Conservation (phyloP, 495 filamentous ascomycete genomes). For the Xylaria scruposa region DNA sequence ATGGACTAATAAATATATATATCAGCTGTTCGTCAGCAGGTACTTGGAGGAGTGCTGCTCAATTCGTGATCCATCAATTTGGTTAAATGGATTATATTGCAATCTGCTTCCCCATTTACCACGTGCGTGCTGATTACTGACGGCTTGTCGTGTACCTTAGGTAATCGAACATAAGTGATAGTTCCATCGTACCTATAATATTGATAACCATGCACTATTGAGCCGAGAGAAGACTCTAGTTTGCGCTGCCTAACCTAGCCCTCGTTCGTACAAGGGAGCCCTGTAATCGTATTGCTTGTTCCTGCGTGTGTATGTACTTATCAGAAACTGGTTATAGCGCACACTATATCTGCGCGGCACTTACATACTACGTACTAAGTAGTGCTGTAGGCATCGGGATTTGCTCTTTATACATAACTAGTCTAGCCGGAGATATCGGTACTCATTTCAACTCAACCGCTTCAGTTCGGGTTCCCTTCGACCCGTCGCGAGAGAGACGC, state of each 20-base stretch:
- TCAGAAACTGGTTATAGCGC: not conserved
- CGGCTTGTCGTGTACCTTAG: not conserved
- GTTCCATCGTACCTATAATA: slow-evolving; percentile 14
- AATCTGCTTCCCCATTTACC: not conserved
- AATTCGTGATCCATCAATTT: slow-evolving; percentile 13
- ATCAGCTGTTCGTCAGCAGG: slow-evolving; percentile 4
- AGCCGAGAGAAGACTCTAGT: slow-evolving; percentile 2
- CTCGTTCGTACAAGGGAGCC: not conserved
- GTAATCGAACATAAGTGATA: not conserved
- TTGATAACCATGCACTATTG: not conserved
- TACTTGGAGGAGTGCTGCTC: not conserved
- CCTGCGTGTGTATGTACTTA: not conserved
- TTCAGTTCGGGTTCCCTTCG: slow-evolving; percentile 2
- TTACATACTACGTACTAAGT: not conserved
- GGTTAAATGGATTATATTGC: not conserved
- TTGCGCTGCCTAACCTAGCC: not conserved
- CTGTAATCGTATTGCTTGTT: not conserved
- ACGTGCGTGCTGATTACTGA: not conserved
- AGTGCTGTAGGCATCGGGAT: not conserved
- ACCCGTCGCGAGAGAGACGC: slow-evolving; percentile 6
- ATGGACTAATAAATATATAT: not conserved
- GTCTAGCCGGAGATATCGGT: slow-evolving; percentile 17
- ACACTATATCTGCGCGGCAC: not conserved
- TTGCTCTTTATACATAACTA: not conserved
- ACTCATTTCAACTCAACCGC: slow-evolving; percentile 2